These are phyloP conservation scores for Scenedesmus sp. DNA, from an alignment of 163 green algal species.

Conservation along the genomic window DNA sequence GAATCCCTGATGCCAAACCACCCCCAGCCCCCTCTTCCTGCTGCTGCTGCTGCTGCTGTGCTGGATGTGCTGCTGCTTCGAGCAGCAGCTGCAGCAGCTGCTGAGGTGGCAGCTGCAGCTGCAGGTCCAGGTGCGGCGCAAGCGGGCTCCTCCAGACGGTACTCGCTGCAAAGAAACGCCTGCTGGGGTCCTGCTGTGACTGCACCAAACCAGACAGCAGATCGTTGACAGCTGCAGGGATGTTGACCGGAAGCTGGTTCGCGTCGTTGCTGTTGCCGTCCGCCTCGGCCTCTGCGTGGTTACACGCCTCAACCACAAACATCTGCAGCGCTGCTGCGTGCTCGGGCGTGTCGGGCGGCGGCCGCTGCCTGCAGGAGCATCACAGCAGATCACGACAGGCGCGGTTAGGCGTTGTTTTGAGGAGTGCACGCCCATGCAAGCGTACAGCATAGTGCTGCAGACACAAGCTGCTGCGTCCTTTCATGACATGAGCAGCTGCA, in stretches of 20 bases:
- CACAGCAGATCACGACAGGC: too few species aligned
- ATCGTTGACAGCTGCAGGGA: background rate
- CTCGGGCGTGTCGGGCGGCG: slow-evolving; percentile 33
- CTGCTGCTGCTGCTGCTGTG: background rate
- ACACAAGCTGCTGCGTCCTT: background rate
- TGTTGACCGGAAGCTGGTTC: background rate
- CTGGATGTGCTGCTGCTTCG: background rate
- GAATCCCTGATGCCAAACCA: too few species aligned
- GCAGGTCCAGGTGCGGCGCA: slow-evolving; percentile 12
- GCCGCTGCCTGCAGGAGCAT: background rate
- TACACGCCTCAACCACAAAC: background rate
- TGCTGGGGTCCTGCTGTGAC: background rate
- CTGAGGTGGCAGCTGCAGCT: slow-evolving; percentile 28
- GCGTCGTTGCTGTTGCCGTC: background rate
- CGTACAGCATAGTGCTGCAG: background rate
- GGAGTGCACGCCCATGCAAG: too few species aligned
- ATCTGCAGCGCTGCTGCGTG: slow-evolving; percentile 29
- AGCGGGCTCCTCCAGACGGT: background rate
- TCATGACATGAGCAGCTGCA: background rate
- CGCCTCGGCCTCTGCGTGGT: background rate
- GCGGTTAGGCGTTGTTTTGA: too few species aligned
- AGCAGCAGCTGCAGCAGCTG: slow-evolving; percentile 23
- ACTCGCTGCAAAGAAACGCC: background rate
- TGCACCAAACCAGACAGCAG: background rate
- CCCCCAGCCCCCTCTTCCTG: too few species aligned